Base-by-base conservation (phyloP, 352 stramenopile species). In the Phytophthora colocasiae region DNA sequence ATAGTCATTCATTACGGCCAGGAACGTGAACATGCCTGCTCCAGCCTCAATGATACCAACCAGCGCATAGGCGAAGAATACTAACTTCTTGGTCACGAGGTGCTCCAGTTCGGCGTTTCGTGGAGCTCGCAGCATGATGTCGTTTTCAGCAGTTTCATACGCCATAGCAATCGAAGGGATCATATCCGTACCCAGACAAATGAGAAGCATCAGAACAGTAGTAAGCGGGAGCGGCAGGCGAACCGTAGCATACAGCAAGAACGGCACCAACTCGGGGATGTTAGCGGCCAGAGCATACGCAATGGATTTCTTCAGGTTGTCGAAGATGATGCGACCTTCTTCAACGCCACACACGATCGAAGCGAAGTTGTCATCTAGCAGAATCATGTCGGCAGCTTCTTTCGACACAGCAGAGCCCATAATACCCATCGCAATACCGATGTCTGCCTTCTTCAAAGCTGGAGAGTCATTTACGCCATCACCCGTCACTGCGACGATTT, bases 381-480 rank as follows among this genome's bases (percentile, higher is more conserved):
- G 65, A 68, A 99, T 97, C 91, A 99, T 97, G 55, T 99, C 92
- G n/a, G 96, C 93, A 17, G 93, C 93, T 66, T 98, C 85, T 64
- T 98, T 98, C 34, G 96, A 96, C 6, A 99, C 97, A 55, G 97
- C 96, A 27, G 96, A 98, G 59, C 97, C 97, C 78, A 95, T 97
- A 61, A 98, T 98, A 61, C 97, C 97, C 97, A 99, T 99, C 3
- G 97, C 97, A 63, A 99, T 97, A 77, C 97, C 97, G 80, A 99
- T 98, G 66, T 99, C 96, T 6, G 97, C 97, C 71, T 97, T 92
- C 71, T 98, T 98, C 6, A 99, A 72, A 6, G 97, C 97, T 29
- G 97, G 97, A 10, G 97, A 96, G 73, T 99, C 97, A 68, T 99
- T 99, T 6, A 99, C 97, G 74, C 97, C 97, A 76, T 99, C 97